Evolutionary conservation across 257 asterid species (phyloP).

Genomic region (Fraxinus quadrangulata): DNA sequence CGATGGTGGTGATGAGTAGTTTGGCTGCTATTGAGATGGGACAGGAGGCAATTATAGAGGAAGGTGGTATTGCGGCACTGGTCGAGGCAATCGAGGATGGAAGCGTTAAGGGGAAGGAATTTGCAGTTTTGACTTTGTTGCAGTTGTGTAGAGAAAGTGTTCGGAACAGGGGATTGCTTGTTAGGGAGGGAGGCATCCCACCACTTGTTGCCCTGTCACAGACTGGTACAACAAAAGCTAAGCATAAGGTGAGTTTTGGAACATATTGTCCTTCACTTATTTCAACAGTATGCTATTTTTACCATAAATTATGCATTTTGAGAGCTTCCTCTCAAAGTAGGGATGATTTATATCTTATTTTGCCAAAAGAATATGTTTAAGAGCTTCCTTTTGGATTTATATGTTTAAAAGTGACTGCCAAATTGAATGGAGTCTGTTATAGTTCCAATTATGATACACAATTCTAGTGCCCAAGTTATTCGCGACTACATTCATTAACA

Average conservation of each 20-base stretch:
- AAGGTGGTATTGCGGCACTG: constrained; percentile 81
- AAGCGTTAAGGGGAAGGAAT: constrained; percentile 82
- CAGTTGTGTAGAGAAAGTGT: constrained; percentile 79
- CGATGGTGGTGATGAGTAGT: constrained; percentile 93
- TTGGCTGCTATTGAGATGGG: constrained; percentile 71
- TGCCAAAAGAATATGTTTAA: not conserved
- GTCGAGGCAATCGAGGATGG: constrained; percentile 92
- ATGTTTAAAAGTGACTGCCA: not conserved
- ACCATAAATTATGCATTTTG: not conserved
- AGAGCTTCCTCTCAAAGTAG: not conserved
- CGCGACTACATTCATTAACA: not conserved
- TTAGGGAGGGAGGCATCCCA: constrained; percentile 95
- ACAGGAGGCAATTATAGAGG: constrained; percentile 71
- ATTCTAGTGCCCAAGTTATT: not conserved
- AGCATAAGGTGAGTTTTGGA: constrained; percentile 68
- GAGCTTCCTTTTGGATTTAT: constrained; percentile 1
- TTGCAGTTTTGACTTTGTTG: constrained; percentile 80
- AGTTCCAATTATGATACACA: not conserved
- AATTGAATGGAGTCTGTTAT: constrained; percentile 12
- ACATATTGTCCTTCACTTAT: not conserved
- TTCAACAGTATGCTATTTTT: not conserved
- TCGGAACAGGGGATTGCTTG: constrained; percentile 76
- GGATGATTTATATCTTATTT: not conserved
- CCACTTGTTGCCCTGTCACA: constrained; percentile 94
- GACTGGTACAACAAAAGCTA: constrained; percentile 83